A percentile compares a stretch with the other conserved stretches of the same genome.
Evolutionary conservation across 371 early-diverging fungal genomes (phyloP).

Genomic region (Nematocida minor): DNA sequence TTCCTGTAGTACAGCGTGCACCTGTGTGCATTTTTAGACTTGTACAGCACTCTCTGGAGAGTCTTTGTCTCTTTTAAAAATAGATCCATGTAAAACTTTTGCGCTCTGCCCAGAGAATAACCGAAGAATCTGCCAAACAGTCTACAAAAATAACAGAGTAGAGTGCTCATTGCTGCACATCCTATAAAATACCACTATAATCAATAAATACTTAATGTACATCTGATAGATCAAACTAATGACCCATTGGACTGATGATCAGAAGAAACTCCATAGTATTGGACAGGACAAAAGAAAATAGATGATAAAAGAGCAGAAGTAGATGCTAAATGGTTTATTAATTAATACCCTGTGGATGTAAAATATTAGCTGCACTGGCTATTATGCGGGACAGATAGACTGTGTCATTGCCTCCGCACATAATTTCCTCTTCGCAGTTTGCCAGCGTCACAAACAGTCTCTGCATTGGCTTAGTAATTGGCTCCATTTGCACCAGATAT

Average conservation of each 20-base stretch:
- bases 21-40: slow-evolving; percentile 20
- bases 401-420: slow-evolving; percentile 4
- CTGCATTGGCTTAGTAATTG: neutral
- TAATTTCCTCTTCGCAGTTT: slow-evolving; percentile 7
- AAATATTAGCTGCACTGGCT: neutral
- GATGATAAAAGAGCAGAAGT: neutral
- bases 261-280: too few species aligned
- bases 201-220: too few species aligned
- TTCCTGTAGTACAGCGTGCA: slow-evolving; percentile 29
- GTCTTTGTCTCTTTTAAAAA: neutral
- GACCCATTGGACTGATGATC: too few species aligned
- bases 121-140: too few species aligned
- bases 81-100: neutral
- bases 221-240: too few species aligned
- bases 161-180: too few species aligned
- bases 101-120: neutral
- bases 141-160: too few species aligned
- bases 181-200: too few species aligned
- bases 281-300: neutral
- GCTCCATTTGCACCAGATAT: neutral
- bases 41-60: slow-evolving; percentile 24
- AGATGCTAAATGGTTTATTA: neutral
- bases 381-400: neutral
- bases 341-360: neutral
- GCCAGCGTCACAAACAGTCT: neutral